phyloP scores from a whole-genome alignment of 2,329 filamentous ascomycete species.

The Cladophialophora carrionii region DNA sequence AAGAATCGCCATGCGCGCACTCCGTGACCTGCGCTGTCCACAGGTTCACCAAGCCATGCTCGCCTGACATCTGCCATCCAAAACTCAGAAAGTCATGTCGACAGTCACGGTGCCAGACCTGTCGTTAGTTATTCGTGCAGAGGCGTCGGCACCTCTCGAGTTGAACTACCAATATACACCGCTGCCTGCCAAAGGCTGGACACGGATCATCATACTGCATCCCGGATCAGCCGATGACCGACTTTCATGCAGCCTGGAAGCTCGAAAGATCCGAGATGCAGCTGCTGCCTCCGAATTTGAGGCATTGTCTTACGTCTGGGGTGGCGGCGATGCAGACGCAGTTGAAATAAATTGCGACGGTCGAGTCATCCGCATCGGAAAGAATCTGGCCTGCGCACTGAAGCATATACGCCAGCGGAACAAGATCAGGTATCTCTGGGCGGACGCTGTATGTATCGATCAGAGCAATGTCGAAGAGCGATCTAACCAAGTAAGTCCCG shows the following conservation, averaged over 20 bases:
- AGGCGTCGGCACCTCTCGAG: neutral
- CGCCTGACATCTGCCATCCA: no score
- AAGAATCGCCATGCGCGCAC: no score
- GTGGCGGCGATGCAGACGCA: neutral
- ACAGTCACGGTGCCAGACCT: no score
- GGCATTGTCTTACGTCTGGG: constrained; percentile 10
- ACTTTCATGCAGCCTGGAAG: constrained; percentile 4
- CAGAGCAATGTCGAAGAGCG: constrained; percentile 36
- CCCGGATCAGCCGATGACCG: neutral
- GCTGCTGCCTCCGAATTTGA: neutral
- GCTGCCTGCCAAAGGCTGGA: constrained; percentile 1
- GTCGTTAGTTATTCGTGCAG: neutral
- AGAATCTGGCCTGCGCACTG: constrained; percentile 23
- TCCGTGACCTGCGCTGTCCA: no score
- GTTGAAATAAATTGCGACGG: constrained; percentile 14
- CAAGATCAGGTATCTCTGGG: constrained; percentile 30
- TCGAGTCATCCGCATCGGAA: constrained; percentile 4
- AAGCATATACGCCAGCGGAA: constrained; percentile 3
- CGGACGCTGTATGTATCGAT: constrained; percentile 40
- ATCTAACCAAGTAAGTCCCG: constrained; percentile 14
- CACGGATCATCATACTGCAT: neutral
- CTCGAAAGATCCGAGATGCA: neutral
- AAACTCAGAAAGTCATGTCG: no score
- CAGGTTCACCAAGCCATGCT: no score
- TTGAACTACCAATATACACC: neutral